Percentiles rank a stretch among this genome's conserved stretches.
These are phyloP conservation scores for Aspergillus pseudoviridinutans DNA, from an alignment of 2,329 filamentous ascomycete species.

Conservation along the genomic window DNA sequence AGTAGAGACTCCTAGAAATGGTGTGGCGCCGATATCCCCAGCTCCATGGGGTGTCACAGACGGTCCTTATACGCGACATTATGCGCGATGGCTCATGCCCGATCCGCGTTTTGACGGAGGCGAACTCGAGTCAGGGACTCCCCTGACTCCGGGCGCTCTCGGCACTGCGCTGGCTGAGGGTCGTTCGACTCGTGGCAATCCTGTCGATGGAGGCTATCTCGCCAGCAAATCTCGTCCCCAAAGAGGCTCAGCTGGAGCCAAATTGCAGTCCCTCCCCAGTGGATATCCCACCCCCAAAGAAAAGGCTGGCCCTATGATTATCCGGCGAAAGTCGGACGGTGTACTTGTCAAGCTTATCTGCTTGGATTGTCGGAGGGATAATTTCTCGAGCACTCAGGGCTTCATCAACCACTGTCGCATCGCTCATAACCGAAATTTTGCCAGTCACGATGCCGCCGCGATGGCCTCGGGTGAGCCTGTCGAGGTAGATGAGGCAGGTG, in stretches of 20 bases:
- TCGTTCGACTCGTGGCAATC: conserved; percentile 74
- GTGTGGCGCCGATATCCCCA: conserved; percentile 68
- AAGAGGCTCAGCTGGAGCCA: conserved; percentile 58
- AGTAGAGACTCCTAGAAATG: conserved; percentile 58
- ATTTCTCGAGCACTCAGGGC: conserved; percentile 96
- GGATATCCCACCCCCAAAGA: conserved; percentile 73
- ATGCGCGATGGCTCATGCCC: conserved; percentile 90
- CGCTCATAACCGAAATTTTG: conserved; percentile 86
- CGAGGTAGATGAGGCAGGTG: conserved; percentile 60
- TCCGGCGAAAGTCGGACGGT: conserved; percentile 78
- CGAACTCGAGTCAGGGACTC: conserved; percentile 28
- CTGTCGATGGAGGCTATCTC: conserved; percentile 50
- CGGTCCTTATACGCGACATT: conserved; percentile 90
- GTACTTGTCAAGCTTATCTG: conserved; percentile 87
- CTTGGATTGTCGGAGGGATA: conserved; percentile 78
- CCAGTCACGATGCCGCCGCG: conserved; percentile 92
- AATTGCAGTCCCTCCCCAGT: conserved; percentile 64
- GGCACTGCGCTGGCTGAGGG: conserved; percentile 58
- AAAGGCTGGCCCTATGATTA: conserved; percentile 74
- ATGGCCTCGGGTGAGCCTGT: conserved; percentile 80
- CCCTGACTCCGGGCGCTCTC: conserved; percentile 16
- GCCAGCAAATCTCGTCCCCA: conserved; percentile 56
- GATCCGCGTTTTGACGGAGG: conserved; percentile 79
- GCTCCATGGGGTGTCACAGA: conserved; percentile 87
- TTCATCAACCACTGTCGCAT: conserved; percentile 99